phyloP scores from a whole-genome alignment of 495 filamentous ascomycete species.

The Cercophora samala region DNA sequence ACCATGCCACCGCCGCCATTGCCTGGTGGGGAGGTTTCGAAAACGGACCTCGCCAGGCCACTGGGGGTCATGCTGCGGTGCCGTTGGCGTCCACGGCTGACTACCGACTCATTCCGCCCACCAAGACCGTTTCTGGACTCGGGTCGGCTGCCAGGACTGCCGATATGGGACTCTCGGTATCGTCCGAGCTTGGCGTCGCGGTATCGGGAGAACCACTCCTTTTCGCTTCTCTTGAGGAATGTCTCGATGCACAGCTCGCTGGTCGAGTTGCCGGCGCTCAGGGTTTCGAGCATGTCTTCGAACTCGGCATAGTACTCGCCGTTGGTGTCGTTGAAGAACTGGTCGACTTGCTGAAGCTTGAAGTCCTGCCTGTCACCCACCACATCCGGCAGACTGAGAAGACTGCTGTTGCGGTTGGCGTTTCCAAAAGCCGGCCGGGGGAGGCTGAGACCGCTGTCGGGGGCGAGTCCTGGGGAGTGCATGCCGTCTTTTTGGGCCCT shows the following conservation, averaged over 20 bases:
- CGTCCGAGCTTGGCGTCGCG: slow-evolving; percentile 56
- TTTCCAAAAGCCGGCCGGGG: slow-evolving; percentile 30
- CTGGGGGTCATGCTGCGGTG: slow-evolving; percentile 34
- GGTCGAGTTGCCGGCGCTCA: slow-evolving; percentile 54
- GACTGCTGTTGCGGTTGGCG: slow-evolving; percentile 34
- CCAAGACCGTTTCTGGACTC: slow-evolving; percentile 21
- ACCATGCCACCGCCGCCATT: slow-evolving; percentile 4
- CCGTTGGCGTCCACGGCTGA: slow-evolving; percentile 32
- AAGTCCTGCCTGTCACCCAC: slow-evolving; percentile 61
- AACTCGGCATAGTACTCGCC: slow-evolving; percentile 57
- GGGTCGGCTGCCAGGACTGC: slow-evolving; percentile 24
- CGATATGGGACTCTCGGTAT: slow-evolving; percentile 21
- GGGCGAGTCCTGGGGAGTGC: slow-evolving; percentile 32
- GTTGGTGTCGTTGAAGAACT: slow-evolving; percentile 64
- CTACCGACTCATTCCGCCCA: slow-evolving; percentile 29
- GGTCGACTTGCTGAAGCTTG: slow-evolving; percentile 61
- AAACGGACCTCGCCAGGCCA: slow-evolving; percentile 29
- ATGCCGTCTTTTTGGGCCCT: slow-evolving; percentile 40
- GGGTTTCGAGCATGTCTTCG: slow-evolving; percentile 50
- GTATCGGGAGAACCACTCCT: slow-evolving; percentile 60
- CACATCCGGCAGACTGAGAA: slow-evolving; percentile 52
- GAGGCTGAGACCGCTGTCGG: slow-evolving; percentile 27
- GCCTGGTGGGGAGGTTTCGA: slow-evolving; percentile 32
- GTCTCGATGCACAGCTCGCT: slow-evolving; percentile 59
- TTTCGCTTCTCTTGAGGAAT: slow-evolving; percentile 60